Evolutionary conservation across 2,329 filamentous ascomycete species (phyloP).

Genomic region (Phyllosticta citriasiana): DNA sequence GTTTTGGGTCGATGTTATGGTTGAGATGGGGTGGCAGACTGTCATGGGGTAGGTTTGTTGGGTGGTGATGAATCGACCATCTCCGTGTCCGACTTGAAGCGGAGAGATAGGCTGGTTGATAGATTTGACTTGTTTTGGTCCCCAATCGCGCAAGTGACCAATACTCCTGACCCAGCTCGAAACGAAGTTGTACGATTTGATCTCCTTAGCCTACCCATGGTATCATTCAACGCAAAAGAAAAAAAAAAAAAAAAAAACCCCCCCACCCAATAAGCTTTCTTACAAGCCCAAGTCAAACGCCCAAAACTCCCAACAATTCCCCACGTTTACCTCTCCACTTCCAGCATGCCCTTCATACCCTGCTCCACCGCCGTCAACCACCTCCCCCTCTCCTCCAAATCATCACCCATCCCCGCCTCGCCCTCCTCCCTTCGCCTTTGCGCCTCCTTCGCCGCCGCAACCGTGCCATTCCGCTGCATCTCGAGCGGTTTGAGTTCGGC

Average conservation of each 20-base stretch:
- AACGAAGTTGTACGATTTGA: not conserved
- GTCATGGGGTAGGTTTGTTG: constrained; percentile 35
- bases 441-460: constrained; percentile 60
- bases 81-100: too few relatives aligned
- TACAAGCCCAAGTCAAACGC: not conserved
- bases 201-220: not conserved
- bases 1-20: constrained; percentile 49
- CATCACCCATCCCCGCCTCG: constrained; percentile 57
- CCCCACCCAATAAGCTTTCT: not conserved
- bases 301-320: not conserved
- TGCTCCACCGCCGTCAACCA: constrained; percentile 65
- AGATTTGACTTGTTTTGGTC: too few relatives aligned
- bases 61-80: too few relatives aligned
- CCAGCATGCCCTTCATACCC: constrained; percentile 52
- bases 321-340: constrained; percentile 18
- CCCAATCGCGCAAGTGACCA: not conserved
- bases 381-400: constrained; percentile 63
- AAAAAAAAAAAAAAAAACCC: too few relatives aligned
- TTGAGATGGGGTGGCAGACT: constrained; percentile 47
- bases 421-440: constrained; percentile 55
- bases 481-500: constrained; percentile 61
- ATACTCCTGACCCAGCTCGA: too few relatives aligned
- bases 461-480: constrained; percentile 53
- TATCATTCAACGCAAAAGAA: constrained; percentile 3
- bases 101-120: too few relatives aligned